Evolutionary conservation across 2,329 filamentous ascomycete genomes (phyloP), one percentile per base, ranked within the genome.

Genomic region (Claviceps africana): DNA sequence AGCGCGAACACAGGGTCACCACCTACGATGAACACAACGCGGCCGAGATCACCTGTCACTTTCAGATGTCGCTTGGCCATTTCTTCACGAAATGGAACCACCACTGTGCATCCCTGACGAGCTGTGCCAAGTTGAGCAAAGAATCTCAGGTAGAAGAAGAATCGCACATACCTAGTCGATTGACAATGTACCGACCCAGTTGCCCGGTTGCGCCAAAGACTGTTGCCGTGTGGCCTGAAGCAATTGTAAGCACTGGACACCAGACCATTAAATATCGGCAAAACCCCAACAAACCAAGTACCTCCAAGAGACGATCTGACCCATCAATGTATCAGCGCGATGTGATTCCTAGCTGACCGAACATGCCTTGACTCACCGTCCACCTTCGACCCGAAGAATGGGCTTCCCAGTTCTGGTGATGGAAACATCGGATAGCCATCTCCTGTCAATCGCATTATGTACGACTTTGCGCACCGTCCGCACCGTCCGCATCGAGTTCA

Each of bases 61-160:
- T 97, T 97, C 65, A 98, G 76, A 73, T 97, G 91, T 61, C 93
- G 85, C 79, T 97, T 97, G 61, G 85, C 77, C 90, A 96, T 97
- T 72, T 97, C 93, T 75, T 98, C 93, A 46, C 93, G 85, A 77
- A 82, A 98, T 48, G 93, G 93, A 55, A 97, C 71, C 55, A 98
- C 82, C 42, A 98, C 93, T 40, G 86, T 95, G 71, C 88, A 95
- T 83, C 93, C 93, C 72, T 89, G 82, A 57, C 87, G 84, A 61
- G 93, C 91, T 95, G 49, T 37, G 43, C 19, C 51, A 17, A 50
- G 4, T 17, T 54, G 11, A 54, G 49, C 31, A 13, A 40, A 9
- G 46, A 21, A 2, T 35, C 1, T 4, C 7, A 13, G 2, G 6
- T 22, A 17, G 10, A 17, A 33, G 30, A 28, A 9, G 13, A 51